Base-by-base conservation (phyloP, 2,329 filamentous ascomycete species). In the Pseudocercospora crystallina region DNA sequence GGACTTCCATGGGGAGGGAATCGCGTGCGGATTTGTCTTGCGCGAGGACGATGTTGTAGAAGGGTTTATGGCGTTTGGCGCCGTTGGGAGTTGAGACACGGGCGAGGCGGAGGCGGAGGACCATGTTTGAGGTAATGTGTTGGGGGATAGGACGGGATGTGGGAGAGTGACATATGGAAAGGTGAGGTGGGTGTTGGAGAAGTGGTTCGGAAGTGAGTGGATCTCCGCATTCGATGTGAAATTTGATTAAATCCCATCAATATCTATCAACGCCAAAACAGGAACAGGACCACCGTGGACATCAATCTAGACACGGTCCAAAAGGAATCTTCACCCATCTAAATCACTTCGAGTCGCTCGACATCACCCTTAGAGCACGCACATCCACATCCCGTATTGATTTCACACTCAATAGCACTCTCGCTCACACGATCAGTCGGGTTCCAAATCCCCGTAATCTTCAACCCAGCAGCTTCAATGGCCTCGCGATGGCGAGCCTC, bases 41-140 rank as follows among this genome's bases (percentile, higher is more conserved):
- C 12, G 90, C 83, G 59, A 99, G 89, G 71, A 97, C 62, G 58
- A 99, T 96, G 76, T 99, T 99, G 80, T 96, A 99, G 64, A 96
- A 87, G 2, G 94, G 92, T n/a, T 82, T 71, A 69, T 95, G 91
- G 59, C 82, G 84, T 71, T 87, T 89, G 40, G 65, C 62, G 43
- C 65, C 65, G 44, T 56, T 56, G 26, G 65, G 65, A n/a, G 62
- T 63, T 69, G 91, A 90, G 71, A 97, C 96, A 71, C 94, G 91
- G 63, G 94, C 89, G 63, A 99, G 84, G 53, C 94, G 87, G 71
- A 99, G 94, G 71, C 88, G 88, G 66, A 99, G 80, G 56, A 97
- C 92, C 94, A 99, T 80, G 54, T 31, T 49, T 46, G 30, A 34
- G n/a, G 13, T 11, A 37, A 8, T 29, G 14, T 30, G 14, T 31